These are phyloP conservation scores for Arabis alpina DNA, from an alignment of 345 rosid species.

Conservation along the genomic window DNA sequence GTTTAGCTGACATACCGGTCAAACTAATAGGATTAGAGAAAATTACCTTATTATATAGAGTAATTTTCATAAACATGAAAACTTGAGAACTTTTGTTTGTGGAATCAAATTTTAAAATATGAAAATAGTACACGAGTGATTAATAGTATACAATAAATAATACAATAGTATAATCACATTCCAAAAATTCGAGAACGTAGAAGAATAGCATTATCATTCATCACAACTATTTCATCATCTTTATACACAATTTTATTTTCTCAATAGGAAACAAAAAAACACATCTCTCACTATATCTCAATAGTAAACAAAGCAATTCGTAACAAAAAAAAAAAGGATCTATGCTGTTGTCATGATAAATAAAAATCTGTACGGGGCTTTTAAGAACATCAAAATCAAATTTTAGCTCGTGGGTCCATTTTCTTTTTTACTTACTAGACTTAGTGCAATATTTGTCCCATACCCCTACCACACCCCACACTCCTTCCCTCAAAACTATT, in stretches of 20 bases:
- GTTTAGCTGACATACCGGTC: no score
- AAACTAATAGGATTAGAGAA: no score
- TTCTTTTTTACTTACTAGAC: slow-evolving; percentile 31
- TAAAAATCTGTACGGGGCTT: slow-evolving; percentile 35
- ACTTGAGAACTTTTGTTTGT: no score
- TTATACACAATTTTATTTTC: background rate
- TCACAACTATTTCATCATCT: slow-evolving; percentile 5
- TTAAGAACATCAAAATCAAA: slow-evolving; percentile 37
- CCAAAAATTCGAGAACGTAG: background rate
- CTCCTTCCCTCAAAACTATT: slow-evolving; percentile 18
- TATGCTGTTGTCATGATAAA: slow-evolving; percentile 35
- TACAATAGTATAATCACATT: background rate
- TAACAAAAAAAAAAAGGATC: slow-evolving; percentile 1
- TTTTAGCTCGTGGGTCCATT: slow-evolving; percentile 32
- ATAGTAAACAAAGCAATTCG: background rate
- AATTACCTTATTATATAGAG: no score
- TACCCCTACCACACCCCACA: slow-evolving; percentile 36
- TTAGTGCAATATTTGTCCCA: slow-evolving; percentile 40
- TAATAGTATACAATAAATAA: no score
- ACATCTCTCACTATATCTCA: background rate
- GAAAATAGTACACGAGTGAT: no score
- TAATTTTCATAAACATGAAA: no score
- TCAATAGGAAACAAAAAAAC: background rate
- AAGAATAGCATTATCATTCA: background rate
- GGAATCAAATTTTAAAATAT: no score